Evolutionary conservation across 495 filamentous ascomycete species (phyloP), one percentile per base, ranked within the genome.

Genomic region (Talaromyces liani): DNA sequence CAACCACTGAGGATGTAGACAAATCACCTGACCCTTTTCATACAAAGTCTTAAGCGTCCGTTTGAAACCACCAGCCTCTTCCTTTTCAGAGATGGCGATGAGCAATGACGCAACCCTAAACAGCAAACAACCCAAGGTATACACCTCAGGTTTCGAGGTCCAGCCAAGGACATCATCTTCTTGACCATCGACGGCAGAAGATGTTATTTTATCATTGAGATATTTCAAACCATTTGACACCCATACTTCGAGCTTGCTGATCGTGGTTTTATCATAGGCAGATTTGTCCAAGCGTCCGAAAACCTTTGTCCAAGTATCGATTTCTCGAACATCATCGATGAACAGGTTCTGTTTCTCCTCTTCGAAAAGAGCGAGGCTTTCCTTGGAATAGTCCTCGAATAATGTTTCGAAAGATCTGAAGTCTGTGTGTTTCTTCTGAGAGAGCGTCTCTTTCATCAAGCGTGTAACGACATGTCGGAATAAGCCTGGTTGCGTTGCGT

Each of bases 321-420:
- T 77, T 73, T 97, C 93, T 7, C 82, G 73, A 3, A 91, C 83
- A 57, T 89, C 84, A 67, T 97, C 93, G 58, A 94, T 78, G 70
- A 88, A 97, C 0, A 97, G 78, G 64, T 98, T 98, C 66, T 93
- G 91, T 67, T 94, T 92, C 74, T 98, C 94, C 67, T 89, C 80
- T 14, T 84, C 86, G 68, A 98, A 98, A 0, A 98, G 77, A 2
- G 88, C 81, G 31, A 84, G 86, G 67, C 91, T 87, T 56, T 87
- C 85, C 57, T 82, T 80, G 49, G 82, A 68, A 24, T 84, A 81
- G 24, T 80, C 67, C 0, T 69, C 65, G 14, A 93, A 70, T 18
- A 79, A 73, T 0, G 71, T 66, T 3, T 73, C 72, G 0, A 89
- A 81, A 0, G 82, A 64, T 14, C 65, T 55, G 2, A 74, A 65